Evolutionary conservation across 805 yeast genomes (phyloP), one percentile per base, ranked within the genome.

Genomic region (Starmerella bombicola): DNA sequence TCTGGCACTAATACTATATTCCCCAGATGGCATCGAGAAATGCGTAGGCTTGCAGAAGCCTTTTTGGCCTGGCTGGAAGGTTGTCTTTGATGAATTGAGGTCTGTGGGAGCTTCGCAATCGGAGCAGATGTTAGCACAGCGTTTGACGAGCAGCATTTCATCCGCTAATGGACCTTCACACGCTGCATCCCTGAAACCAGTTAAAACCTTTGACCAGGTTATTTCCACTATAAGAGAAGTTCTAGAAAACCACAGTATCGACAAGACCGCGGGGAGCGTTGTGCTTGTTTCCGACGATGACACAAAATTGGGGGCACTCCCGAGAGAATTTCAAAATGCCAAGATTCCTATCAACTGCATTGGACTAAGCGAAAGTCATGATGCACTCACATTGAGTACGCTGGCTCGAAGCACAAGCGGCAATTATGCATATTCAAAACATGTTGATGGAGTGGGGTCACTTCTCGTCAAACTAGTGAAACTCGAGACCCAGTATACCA

Each of bases 371-470:
- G 41, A 36, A 4, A 3, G n/a, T 7, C 39, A 29, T 30, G 35
- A 34, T n/a, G 33, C 42, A 2, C 4, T 26, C 5, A 3, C 39
- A 1, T 26, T 46, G 17, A 39, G 40, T 19, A 23, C 22, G 13
- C 16, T 46, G 3, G 35, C 50, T 1, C 19, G 34, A 3, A 24
- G 12, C 15, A 37, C 43, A 3, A 33, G 30, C 2, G 48, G 48
- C 13, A 26, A 31, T 9, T 45, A 38, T 26, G 18, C 13, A 16
- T 38, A 34, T 22, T 28, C 37, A 8, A 34, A 30, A 31, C 13
- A 23, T 5, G 8, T 4, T 15, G 19, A 29, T 17, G 33, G 25
- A n/a, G 30, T 43, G 2, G 18, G 32, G n/a, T n/a, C 12, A 15
- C 13, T 19, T 6, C 13, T 43, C 10, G 3, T 10, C 2, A 13